These are phyloP conservation scores for Mortierella hygrophila DNA, from an alignment of 192 early-diverging fungal genomes.

Conservation along the genomic window DNA sequence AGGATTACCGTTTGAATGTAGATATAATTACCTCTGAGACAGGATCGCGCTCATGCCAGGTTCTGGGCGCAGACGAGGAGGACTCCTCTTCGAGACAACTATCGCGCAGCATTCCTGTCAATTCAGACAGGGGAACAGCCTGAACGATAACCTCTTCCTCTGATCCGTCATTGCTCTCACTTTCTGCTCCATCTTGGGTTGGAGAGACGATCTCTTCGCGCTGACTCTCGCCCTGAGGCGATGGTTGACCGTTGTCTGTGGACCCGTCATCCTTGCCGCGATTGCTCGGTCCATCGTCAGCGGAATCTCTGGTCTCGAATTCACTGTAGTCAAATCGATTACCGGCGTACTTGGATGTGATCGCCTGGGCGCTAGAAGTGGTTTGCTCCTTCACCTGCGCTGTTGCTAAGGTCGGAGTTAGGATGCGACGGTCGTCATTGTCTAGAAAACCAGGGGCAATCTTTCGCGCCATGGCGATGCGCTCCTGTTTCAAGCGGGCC, in stretches of 20 bases:
- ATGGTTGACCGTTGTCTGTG: not conserved
- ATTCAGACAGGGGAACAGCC: constrained; percentile 44
- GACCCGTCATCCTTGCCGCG: not conserved
- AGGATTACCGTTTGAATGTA: not conserved
- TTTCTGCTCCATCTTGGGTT: not conserved
- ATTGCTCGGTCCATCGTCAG: not conserved
- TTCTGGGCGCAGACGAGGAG: constrained; percentile 19
- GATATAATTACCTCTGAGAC: constrained; percentile 35
- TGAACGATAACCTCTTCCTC: constrained; percentile 53
- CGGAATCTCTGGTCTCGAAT: constrained; percentile 31
- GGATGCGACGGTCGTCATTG: constrained; percentile 66
- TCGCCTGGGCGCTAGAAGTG: not conserved
- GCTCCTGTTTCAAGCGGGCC: constrained; percentile 62
- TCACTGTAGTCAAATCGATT: constrained; percentile 46
- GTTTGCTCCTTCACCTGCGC: constrained; percentile 19
- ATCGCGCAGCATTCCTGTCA: constrained; percentile 44
- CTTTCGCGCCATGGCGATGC: constrained; percentile 62
- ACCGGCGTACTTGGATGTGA: not conserved
- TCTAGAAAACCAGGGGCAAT: constrained; percentile 76
- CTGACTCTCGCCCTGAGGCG: not conserved
- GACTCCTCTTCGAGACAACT: constrained; percentile 47
- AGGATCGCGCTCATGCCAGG: constrained; percentile 30
- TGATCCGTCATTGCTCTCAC: not conserved
- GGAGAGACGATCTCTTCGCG: not conserved
- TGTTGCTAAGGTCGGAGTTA: constrained; percentile 61